Conservation (phyloP, 2,329 filamentous ascomycete genomes). For the Pseudogymnoascus sp. region DNA sequence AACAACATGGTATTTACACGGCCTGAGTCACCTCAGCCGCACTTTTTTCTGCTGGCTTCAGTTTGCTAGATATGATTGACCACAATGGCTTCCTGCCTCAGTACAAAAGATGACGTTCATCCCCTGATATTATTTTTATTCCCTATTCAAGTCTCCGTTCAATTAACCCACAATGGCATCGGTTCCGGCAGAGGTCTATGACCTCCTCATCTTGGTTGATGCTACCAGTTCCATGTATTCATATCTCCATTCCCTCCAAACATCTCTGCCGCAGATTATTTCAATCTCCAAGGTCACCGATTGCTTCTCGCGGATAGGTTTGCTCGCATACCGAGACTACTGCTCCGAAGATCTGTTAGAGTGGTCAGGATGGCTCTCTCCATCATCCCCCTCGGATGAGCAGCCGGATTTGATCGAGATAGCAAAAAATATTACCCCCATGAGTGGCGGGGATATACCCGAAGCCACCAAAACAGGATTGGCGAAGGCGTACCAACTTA, state of each 20-base stretch:
- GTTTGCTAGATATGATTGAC: neutral
- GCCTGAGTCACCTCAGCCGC: neutral
- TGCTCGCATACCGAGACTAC: conserved; percentile 46
- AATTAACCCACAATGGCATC: neutral
- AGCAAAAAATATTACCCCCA: conserved; percentile 28
- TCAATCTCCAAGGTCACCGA: conserved; percentile 41
- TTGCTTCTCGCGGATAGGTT: conserved; percentile 43
- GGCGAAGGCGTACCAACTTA: conserved; percentile 38
- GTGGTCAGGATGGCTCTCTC: conserved; percentile 43
- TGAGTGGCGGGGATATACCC: conserved; percentile 37
- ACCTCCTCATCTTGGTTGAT: conserved; percentile 42
- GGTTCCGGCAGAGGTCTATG: conserved; percentile 26
- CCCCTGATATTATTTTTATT: neutral
- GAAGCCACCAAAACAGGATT: conserved; percentile 45
- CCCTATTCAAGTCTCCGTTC: neutral
- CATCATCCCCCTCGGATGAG: conserved; percentile 8
- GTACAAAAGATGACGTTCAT: neutral
- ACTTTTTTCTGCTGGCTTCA: neutral
- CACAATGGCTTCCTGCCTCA: neutral
- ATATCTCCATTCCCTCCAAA: conserved; percentile 38
- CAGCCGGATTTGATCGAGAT: conserved; percentile 33
- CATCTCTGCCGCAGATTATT: conserved; percentile 44
- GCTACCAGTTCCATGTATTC: conserved; percentile 39
- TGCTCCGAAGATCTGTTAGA: conserved; percentile 31
- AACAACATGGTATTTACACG: neutral